A percentile compares a stretch with the other conserved stretches of the same genome.
Conservation (phyloP, 306 rosid genomes). For the Cyclanthera cordifolia region DNA sequence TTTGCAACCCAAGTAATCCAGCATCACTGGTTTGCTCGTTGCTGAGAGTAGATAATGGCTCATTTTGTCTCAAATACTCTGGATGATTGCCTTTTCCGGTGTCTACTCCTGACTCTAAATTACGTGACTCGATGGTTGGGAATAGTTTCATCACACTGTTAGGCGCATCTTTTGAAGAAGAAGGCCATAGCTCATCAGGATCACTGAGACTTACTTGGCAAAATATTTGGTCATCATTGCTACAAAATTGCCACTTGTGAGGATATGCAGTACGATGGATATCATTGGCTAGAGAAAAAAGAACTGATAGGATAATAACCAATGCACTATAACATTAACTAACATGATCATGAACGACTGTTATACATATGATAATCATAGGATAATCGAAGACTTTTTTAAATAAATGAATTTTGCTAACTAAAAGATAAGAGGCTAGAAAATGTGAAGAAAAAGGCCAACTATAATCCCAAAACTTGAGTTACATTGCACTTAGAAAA, state of each 20-base stretch:
- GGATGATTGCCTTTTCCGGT: constrained; percentile 32
- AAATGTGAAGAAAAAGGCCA: neutral
- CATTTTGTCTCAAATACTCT: constrained; percentile 33
- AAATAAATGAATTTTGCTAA: neutral
- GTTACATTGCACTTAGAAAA: neutral
- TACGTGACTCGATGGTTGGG: constrained; percentile 30
- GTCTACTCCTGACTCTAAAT: constrained; percentile 24
- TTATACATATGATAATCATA: neutral
- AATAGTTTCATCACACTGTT: constrained; percentile 30
- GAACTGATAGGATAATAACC: neutral
- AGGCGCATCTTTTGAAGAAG: constrained; percentile 45
- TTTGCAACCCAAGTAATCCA: constrained; percentile 32
- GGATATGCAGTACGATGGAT: constrained; percentile 41
- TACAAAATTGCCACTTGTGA: constrained; percentile 75
- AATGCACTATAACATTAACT: neutral
- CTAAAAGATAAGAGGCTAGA: neutral
- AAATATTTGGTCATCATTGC: constrained; percentile 69
- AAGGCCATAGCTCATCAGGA: constrained; percentile 59
- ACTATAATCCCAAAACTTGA: neutral
- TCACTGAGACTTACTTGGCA: constrained; percentile 48
- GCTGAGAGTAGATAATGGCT: constrained; percentile 26
- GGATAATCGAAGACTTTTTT: neutral
- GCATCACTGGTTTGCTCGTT: constrained; percentile 28
- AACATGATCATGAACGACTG: neutral
- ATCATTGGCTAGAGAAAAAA: constrained; percentile 14